These are phyloP conservation scores for Cladosporium sp. DNA, from an alignment of 2,329 filamentous ascomycete species.

Conservation along the genomic window DNA sequence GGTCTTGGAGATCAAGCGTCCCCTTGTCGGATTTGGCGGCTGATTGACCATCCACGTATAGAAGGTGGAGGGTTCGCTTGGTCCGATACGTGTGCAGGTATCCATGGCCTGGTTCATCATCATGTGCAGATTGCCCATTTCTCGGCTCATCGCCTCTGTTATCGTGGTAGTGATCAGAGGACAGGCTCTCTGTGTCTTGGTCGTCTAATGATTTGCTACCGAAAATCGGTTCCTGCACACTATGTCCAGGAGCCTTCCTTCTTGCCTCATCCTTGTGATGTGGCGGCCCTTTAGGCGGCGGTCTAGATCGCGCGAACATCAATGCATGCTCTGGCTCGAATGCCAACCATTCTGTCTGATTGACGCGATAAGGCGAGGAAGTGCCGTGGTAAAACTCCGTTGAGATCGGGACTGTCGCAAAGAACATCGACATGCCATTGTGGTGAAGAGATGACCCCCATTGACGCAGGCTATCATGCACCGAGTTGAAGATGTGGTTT, in stretches of 20 bases:
- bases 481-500: slow-evolving; percentile 62
- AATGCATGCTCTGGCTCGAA: slow-evolving; percentile 74
- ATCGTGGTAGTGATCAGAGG: too few species aligned
- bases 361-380: slow-evolving; percentile 40
- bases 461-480: slow-evolving; percentile 69
- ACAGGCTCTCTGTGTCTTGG: too few species aligned
- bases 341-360: slow-evolving; percentile 65
- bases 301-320: slow-evolving; percentile 49
- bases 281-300: too few species aligned
- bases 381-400: slow-evolving; percentile 67
- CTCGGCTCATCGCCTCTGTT: too few species aligned
- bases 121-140: too few species aligned
- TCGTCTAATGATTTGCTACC: too few species aligned
- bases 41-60: slow-evolving; percentile 68
- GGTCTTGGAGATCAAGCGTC: slow-evolving; percentile 65
- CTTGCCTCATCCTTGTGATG: too few species aligned
- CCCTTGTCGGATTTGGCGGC: slow-evolving; percentile 63
- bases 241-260: too few species aligned
- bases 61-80: slow-evolving; percentile 52
- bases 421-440: slow-evolving; percentile 71
- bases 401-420: slow-evolving; percentile 60
- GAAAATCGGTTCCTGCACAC: too few species aligned
- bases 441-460: slow-evolving; percentile 70
- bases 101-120: slow-evolving; percentile 39
- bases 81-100: slow-evolving; percentile 66